Evolutionary conservation across 2,329 filamentous ascomycete genomes (phyloP), one percentile per base, ranked within the genome.

Genomic region (Trichoderma oligosporum): DNA sequence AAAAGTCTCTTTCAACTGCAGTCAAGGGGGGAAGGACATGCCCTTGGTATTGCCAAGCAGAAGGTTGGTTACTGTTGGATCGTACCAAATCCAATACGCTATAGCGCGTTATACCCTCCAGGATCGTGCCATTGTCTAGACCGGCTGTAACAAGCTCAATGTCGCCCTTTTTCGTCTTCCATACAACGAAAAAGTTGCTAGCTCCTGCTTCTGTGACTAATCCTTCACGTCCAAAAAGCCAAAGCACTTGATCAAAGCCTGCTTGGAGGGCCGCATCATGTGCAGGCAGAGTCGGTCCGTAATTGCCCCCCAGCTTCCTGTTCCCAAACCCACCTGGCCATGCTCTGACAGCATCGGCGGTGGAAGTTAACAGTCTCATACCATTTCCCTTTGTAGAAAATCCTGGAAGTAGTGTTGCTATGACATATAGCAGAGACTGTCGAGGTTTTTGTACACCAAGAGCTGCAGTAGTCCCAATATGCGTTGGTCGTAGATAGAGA

Each of bases 271-370:
- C 92, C 70, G 92, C 88, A 20, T 81, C 81, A 46, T 91, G 91
- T 2, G 90, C 89, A 55, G 90, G 79, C 53, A 97, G 79, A 18
- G 83, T 86, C n/a, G 92, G 92, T 0, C 91, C 92, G 71, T 96
- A 96, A 78, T 96, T 97, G 60, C 91, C 92, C 53, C 92, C 92
- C 29, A 97, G 83, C 75, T 97, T 97, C 60, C 91, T 90, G 68
- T 88, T 91, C 1, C 92, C 92, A 71, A 95, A 96, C 7, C 92
- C 92, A 60, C 92, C 92, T 18, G 90, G 91, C 92, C 92, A 97
- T 9, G 92, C 91, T 62, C 92, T 86, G 58, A 95, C 85, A 77
- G 86, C 88, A 71, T 96, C 89, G 62, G 91, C 84, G 54, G 84
- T 82, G 42, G 83, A 89, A 0, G 91, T 93, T 67, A 93, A 82